Evolutionary conservation across 768 basidiomycete species (phyloP), one percentile per base, ranked within the genome.

Genomic region (Brasilioporus rufonigricans): DNA sequence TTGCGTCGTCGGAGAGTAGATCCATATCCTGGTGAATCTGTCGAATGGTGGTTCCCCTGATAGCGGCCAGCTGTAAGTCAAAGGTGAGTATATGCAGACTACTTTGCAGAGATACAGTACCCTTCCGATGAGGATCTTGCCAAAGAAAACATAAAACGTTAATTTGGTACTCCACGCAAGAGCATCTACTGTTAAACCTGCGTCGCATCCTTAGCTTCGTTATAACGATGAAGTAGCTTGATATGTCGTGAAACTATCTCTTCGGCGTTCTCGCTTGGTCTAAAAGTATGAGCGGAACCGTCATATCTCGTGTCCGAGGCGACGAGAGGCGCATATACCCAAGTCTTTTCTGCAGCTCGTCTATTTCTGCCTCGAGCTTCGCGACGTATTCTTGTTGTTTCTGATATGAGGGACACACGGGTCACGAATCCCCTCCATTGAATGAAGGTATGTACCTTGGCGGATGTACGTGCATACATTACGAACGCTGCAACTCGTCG

Each of bases 131-230:
- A 93, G 73, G 43, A 89, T 84, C 91, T 92, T 56, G 55, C 16
- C 35, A 44, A 40, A 41, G 14, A 4, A 21, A 49, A 31, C 29
- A 49, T n/a, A 7, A 26, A n/a, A 41, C 47, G 29, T 60, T n/a
- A 56, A 50, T 21, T 51, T 9, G 19, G 23, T 23, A 14, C 14
- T 4, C 3, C 38, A 31, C n/a, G 18, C 19, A 35, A 52, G 43
- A 41, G 5, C 41, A 44, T 45, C 50, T 16, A 52, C 32, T 31
- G 46, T 12, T 47, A 21, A 33, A 83, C 89, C 83, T 91, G 90
- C 0, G 87, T 78, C 5, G 89, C 90, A 66, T 92, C 90, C 65
- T 91, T 91, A 10, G 87, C 81, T 66, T 91, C 90, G 56, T 91
- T 91, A 57, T 91, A 92, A 35, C 73, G 75, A 67, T 91, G 90